These are phyloP conservation scores for Thuidium tamariscinum DNA, from an alignment of 225 moss, liverwort and hornwort species.

Conservation along the genomic window DNA sequence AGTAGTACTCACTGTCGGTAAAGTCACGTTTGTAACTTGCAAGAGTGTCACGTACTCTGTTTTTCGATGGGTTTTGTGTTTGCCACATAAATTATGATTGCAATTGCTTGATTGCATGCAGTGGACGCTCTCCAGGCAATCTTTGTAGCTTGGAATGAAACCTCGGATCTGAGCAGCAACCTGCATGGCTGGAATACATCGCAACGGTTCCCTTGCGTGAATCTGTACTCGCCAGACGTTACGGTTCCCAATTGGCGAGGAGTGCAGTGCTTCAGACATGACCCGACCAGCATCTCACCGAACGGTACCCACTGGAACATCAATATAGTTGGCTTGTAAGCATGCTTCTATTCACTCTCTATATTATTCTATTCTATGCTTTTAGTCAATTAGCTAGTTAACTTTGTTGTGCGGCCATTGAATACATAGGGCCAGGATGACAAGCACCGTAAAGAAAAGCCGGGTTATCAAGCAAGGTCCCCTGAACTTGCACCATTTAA, in stretches of 20 bases:
- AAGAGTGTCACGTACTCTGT: too few relatives aligned
- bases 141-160: not conserved
- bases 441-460: too few relatives aligned
- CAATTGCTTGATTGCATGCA: not conserved
- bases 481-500: too few relatives aligned
- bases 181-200: not conserved
- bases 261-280: not conserved
- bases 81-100: not conserved
- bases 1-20: too few relatives aligned
- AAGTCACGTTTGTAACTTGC: too few relatives aligned
- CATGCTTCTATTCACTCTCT: not conserved
- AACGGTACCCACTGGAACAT: not conserved
- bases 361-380: not conserved
- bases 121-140: not conserved
- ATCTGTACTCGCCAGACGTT: rapidly evolving
- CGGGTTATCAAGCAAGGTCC: too few relatives aligned
- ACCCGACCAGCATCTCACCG: too few relatives aligned
- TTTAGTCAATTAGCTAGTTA: too few relatives aligned
- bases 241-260: not conserved
- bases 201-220: not conserved
- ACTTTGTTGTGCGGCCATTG: too few relatives aligned
- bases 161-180: not conserved
- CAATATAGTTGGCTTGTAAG: not conserved
- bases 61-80: not conserved
- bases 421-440: too few relatives aligned